These are phyloP conservation scores for Monilinia aucupariae DNA, from an alignment of 2,329 filamentous ascomycete genomes.

Conservation along the genomic window DNA sequence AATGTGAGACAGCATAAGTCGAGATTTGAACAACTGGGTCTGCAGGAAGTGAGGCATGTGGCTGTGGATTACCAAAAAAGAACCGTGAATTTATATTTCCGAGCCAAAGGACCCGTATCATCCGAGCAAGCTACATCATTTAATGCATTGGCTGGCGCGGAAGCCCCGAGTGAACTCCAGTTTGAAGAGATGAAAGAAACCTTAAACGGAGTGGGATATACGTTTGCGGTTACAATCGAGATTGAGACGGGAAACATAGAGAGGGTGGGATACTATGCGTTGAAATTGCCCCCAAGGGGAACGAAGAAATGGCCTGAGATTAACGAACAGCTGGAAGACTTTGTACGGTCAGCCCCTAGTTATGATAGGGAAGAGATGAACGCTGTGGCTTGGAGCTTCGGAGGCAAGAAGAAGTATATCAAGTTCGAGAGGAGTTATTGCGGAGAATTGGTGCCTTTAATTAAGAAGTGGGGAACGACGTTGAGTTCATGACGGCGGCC, in stretches of 20 bases:
- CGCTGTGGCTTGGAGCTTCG: constrained; percentile 13
- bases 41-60: constrained; percentile 9
- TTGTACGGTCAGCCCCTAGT: background rate
- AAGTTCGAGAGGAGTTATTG: constrained; percentile 17
- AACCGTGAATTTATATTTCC: constrained; percentile 16
- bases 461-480: constrained; percentile 8
- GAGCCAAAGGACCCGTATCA: background rate
- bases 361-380: constrained; percentile 14
- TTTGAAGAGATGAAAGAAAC: background rate
- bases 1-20: background rate
- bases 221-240: constrained; percentile 13
- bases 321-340: background rate
- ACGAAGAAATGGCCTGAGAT: background rate
- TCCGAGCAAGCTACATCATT: background rate
- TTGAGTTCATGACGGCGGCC: background rate
- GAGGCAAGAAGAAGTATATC: constrained; percentile 12
- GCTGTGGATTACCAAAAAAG: constrained; percentile 14
- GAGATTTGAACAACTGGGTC: background rate
- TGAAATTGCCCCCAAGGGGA: constrained; percentile 4
- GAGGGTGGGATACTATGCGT: constrained; percentile 16
- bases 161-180: background rate
- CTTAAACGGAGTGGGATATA: constrained; percentile 2
- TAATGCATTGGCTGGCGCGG: background rate
- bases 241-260: constrained; percentile 4
- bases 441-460: constrained; percentile 8